Conservation (phyloP, 352 stramenopile genomes). For the Phytophthora sojae region DNA sequence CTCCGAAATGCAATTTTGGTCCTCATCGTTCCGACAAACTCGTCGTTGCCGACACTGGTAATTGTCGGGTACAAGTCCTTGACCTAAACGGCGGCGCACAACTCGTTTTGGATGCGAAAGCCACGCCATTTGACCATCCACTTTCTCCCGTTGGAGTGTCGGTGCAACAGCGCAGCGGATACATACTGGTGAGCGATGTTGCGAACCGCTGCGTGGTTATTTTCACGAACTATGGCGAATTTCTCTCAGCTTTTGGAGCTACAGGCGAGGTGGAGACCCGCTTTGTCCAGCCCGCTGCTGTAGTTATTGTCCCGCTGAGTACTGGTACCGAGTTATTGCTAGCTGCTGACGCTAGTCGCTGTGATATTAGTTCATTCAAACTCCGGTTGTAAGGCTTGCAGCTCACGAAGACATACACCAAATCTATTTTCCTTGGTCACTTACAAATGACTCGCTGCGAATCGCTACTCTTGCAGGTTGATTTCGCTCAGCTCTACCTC, state of each 20-base stretch:
- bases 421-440: slow-evolving; percentile 27
- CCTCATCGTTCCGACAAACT: slow-evolving; percentile 56
- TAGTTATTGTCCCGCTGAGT: slow-evolving; percentile 21
- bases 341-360: slow-evolving; percentile 38
- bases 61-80: slow-evolving; percentile 66
- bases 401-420: slow-evolving; percentile 6
- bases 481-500: slow-evolving; percentile 63
- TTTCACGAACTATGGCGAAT: slow-evolving; percentile 56
- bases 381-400: slow-evolving; percentile 15
- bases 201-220: slow-evolving; percentile 54
- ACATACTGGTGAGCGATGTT: slow-evolving; percentile 53
- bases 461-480: slow-evolving; percentile 50
- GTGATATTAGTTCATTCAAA: slow-evolving; percentile 50
- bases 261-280: slow-evolving; percentile 53
- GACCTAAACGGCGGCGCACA: slow-evolving; percentile 38
- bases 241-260: slow-evolving; percentile 56
- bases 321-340: slow-evolving; percentile 23
- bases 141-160: slow-evolving; percentile 50
- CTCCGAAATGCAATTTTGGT: slow-evolving; percentile 60
- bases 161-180: slow-evolving; percentile 58
- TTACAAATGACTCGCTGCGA: slow-evolving; percentile 13
- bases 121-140: slow-evolving; percentile 53
- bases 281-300: slow-evolving; percentile 48
- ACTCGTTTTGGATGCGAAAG: slow-evolving; percentile 42
- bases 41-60: slow-evolving; percentile 58